These are phyloP conservation scores for Leishmania aethiopica DNA, from an alignment of 208 protist genomes.

Conservation along the genomic window DNA sequence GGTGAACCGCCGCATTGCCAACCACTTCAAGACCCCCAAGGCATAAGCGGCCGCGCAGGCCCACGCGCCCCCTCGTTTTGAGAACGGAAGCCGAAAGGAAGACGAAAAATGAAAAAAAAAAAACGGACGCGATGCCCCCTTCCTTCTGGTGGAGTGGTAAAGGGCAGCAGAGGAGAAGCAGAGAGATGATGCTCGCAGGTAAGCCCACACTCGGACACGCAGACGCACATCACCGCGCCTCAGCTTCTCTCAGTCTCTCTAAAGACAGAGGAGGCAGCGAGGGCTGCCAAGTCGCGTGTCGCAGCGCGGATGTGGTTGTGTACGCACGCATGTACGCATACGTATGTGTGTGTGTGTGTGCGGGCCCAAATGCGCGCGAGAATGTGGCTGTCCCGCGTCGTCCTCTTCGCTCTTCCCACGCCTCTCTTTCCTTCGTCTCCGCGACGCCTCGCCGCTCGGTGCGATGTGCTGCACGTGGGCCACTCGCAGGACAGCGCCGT, in stretches of 20 bases:
- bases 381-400: background rate
- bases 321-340: background rate
- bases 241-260: background rate
- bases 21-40: constrained; percentile 97
- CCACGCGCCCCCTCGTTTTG: background rate
- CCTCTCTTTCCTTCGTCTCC: background rate
- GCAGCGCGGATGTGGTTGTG: background rate
- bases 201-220: background rate
- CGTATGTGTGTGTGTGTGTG: background rate
- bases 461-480: background rate
- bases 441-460: background rate
- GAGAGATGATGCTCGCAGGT: background rate
- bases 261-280: background rate
- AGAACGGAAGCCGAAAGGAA: background rate
- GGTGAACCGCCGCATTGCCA: constrained; percentile 96
- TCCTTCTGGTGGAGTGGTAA: background rate
- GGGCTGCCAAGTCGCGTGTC: background rate
- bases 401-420: background rate
- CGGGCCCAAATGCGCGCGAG: background rate
- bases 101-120: background rate
- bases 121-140: background rate
- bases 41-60: constrained; percentile 40
- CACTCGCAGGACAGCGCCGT: background rate
- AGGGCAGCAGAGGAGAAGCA: background rate
- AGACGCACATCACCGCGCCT: background rate